phyloP scores from a whole-genome alignment of 2,329 filamentous ascomycete species.

The Ustilaginoidea virens region DNA sequence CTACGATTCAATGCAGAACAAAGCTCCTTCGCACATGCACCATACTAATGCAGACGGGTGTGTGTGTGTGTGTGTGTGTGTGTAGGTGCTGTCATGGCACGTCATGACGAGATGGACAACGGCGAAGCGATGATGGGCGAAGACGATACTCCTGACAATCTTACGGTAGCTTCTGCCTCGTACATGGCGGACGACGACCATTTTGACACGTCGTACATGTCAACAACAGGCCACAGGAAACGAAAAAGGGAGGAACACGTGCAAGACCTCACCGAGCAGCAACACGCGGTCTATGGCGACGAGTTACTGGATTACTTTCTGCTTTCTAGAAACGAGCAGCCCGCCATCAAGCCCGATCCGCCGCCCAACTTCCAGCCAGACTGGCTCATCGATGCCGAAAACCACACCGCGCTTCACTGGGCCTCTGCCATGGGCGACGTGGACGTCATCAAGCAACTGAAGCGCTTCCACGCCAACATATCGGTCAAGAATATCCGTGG shows the following conservation, averaged over 20 bases:
- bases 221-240: constrained; percentile 49
- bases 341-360: constrained; percentile 58
- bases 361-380: constrained; percentile 79
- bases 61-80: too few relatives aligned
- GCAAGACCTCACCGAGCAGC: constrained; percentile 56
- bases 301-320: constrained; percentile 94
- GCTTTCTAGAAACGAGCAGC: constrained; percentile 64
- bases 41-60: constrained; percentile 8
- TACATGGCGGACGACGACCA: constrained; percentile 75
- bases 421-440: constrained; percentile 94
- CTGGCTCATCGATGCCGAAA: constrained; percentile 82
- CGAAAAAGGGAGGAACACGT: constrained; percentile 56
- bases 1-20: not conserved
- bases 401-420: constrained; percentile 91
- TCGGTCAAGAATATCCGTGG: constrained; percentile 55
- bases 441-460: constrained; percentile 76
- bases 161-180: constrained; percentile 69
- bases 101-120: constrained; percentile 48
- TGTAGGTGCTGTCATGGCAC: constrained; percentile 8
- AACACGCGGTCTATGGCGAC: constrained; percentile 83
- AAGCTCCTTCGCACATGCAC: not conserved
- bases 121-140: constrained; percentile 49
- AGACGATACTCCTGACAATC: constrained; percentile 70
- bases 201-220: constrained; percentile 50
- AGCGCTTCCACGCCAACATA: constrained; percentile 62